These are phyloP conservation scores for Nyssa sinensis DNA, from an alignment of 148 eudicot genomes.

Conservation along the genomic window DNA sequence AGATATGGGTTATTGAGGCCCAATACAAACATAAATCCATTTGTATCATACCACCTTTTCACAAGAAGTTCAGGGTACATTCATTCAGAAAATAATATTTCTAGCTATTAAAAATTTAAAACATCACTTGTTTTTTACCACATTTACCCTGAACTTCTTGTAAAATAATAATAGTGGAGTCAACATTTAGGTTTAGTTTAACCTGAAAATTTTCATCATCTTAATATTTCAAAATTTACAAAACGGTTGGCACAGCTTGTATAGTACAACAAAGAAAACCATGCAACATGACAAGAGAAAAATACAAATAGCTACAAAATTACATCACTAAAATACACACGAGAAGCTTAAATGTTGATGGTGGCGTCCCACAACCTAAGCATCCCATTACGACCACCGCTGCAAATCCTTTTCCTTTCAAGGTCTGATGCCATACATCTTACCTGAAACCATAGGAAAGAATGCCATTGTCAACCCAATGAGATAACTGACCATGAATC, in stretches of 20 bases:
- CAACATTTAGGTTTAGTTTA: background rate
- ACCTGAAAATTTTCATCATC: background rate
- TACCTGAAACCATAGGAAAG: slow-evolving; percentile 35
- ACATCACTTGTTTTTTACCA: no score
- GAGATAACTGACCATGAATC: background rate
- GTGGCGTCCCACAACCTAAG: slow-evolving; percentile 98
- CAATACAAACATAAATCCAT: background rate
- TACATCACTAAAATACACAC: slow-evolving; percentile 12
- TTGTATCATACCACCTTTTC: background rate
- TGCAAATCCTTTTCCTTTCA: slow-evolving; percentile 95
- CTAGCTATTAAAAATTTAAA: background rate
- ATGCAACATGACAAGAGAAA: background rate
- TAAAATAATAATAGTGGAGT: no score
- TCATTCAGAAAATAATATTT: background rate
- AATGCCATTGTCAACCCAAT: background rate
- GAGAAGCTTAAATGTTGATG: slow-evolving; percentile 60
- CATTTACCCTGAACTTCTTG: background rate
- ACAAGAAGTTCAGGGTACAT: no score
- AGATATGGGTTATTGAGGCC: no score
- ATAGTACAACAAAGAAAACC: background rate
- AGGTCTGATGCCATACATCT: slow-evolving; percentile 84
- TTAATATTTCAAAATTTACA: background rate
- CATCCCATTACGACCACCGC: slow-evolving; percentile 90
- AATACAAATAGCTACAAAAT: background rate
- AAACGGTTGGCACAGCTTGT: background rate